Evolutionary conservation across 345 rosid genomes (phyloP), one percentile per base, ranked within the genome.

Genomic region (Eucalyptus erythrocorys): DNA sequence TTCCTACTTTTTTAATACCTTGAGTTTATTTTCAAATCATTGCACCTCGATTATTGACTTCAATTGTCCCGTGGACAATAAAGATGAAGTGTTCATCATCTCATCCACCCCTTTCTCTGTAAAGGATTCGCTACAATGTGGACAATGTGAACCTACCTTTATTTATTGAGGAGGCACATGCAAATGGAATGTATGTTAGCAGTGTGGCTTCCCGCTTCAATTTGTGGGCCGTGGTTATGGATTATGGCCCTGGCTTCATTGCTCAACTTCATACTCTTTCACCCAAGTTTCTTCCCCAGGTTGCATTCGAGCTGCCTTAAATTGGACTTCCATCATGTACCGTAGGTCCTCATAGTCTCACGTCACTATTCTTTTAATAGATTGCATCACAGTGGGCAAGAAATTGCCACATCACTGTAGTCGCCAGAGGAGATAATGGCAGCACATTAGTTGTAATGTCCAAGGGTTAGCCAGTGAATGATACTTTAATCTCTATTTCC

Each of bases 191-290:
- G 88, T 95, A 92, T 90, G 94, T 97, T 89, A 97, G 99, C 92
- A 91, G 97, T 50, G 98, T 96, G 89, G 98, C 97, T 86, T 95
- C 98, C 86, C 26, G 47, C 47, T 94, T 97, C 81, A 92, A 96
- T 87, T 95, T 97, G 64, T 97, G 99, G 99, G 96, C 98, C 64
- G 88, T 97, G 53, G 96, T 97, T 86, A 97, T 95, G 98, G 99
- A 97, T 91, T 97, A 98, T 13, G 98, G 99, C 87, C 95, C 98
- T 88, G 97, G 98, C 53, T 96, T 93, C 93, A 91, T 92, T 79
- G 90, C 91, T 89, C 98, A 97, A 95, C 95, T 95, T 92, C 94
- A 95, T 92, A 94, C 96, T 92, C 92, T 96, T 85, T 95, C 98
- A 8, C 94, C 96, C 13, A 85, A 87, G 88, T 95, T 94, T 88